Conservation (phyloP, 2,329 filamentous ascomycete species). For the Fusarium temperatum region DNA sequence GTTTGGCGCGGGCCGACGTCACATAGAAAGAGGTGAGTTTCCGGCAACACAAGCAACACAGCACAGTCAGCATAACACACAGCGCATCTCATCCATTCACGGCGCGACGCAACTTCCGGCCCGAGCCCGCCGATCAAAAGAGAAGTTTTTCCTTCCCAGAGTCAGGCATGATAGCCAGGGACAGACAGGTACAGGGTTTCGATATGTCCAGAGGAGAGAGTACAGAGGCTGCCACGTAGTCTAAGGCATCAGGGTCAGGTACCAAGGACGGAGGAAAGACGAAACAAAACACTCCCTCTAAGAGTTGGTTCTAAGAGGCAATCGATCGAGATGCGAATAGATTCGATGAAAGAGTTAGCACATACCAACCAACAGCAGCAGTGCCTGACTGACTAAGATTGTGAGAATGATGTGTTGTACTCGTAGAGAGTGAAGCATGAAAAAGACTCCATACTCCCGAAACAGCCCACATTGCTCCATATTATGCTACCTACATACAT, state of each 20-base stretch:
- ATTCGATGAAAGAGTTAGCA: background rate
- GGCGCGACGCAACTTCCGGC: conserved; percentile 15
- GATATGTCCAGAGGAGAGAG: background rate
- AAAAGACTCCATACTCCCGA: conserved; percentile 29
- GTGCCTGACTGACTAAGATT: background rate
- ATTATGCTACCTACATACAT: background rate
- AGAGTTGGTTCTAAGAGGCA: background rate
- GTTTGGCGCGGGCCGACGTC: conserved; percentile 23
- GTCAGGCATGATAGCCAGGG: conserved; percentile 13
- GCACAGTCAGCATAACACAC: background rate
- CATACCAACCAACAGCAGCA: background rate
- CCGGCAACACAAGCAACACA: conserved; percentile 9
- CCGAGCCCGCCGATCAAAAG: conserved; percentile 27
- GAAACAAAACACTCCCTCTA: background rate
- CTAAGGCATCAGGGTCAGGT: background rate
- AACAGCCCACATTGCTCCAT: conserved; percentile 32
- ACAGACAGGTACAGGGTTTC: conserved; percentile 14
- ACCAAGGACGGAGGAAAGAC: conserved; percentile 1
- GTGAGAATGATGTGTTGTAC: background rate
- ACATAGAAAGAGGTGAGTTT: conserved; percentile 20
- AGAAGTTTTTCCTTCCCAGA: conserved; percentile 8
- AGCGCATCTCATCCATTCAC: background rate
- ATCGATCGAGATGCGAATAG: conserved; percentile 20
- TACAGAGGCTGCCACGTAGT: conserved; percentile 20
- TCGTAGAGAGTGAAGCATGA: conserved; percentile 13